Evolutionary conservation across 1,284 basidiomycete species (phyloP).

Genomic region (Cryptococcus sp.): DNA sequence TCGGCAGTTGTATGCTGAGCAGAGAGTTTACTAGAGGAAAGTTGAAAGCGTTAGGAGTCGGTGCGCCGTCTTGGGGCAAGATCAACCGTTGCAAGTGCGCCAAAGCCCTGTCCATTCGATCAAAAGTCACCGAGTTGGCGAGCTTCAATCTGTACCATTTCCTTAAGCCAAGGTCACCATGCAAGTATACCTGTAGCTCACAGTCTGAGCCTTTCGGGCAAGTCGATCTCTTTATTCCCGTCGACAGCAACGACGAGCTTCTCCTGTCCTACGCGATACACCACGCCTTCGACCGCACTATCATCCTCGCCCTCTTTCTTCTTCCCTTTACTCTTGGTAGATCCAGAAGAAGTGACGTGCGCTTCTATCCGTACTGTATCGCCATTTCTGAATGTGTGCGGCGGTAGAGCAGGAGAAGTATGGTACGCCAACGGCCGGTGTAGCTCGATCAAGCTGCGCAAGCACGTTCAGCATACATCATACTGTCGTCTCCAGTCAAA

Average conservation of each 20-base stretch:
- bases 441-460: slow-evolving; percentile 73
- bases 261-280: slow-evolving; percentile 69
- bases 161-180: slow-evolving; percentile 1
- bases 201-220: slow-evolving; percentile 79
- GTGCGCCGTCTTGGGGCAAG: slow-evolving; percentile 21
- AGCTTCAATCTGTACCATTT: slow-evolving; percentile 66
- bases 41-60: slow-evolving; percentile 18
- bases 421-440: slow-evolving; percentile 81
- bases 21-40: slow-evolving; percentile 63
- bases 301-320: slow-evolving; percentile 39
- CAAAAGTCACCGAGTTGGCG: slow-evolving; percentile 88
- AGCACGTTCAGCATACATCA: slow-evolving; percentile 4
- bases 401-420: slow-evolving; percentile 68
- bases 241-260: slow-evolving; percentile 75
- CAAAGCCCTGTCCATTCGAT: slow-evolving; percentile 82
- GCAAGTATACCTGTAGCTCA: slow-evolving; percentile 26
- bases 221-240: slow-evolving; percentile 65
- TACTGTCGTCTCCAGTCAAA: background rate
- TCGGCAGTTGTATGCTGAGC: slow-evolving; percentile 59
- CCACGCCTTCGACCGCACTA: slow-evolving; percentile 66
- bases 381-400: slow-evolving; percentile 79
- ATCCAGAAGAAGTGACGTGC: slow-evolving; percentile 52
- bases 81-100: slow-evolving; percentile 62
- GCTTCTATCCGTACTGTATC: slow-evolving; percentile 83
- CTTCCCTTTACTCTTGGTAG: slow-evolving; percentile 55